Evolutionary conservation across 331 rosid species (phyloP), one percentile per base, ranked within the genome.

Genomic region (Malus hybrid): DNA sequence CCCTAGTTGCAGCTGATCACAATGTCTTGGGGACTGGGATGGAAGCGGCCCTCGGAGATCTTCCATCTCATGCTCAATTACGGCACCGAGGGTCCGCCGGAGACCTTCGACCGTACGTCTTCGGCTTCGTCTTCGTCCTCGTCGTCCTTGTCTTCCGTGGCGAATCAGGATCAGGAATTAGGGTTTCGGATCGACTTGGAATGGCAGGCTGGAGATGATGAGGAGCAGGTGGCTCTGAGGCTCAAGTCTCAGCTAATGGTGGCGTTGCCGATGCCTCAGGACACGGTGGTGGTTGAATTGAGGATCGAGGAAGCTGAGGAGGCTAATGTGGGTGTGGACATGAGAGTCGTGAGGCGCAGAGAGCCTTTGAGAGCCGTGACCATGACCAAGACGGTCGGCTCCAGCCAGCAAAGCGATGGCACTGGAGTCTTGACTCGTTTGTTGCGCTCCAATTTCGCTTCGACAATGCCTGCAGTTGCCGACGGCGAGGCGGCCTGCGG

Each of bases 241-340:
- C 96, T 93, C 76, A 97, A 91, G 87, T 91, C 98, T 70, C 97
- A 90, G 87, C 94, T 93, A 44, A 93, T 93, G 97, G 97, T 91
- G 79, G 95, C 98, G 36, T 80, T 91, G 74, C 98, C 98, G 81
- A 81, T 88, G 93, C 96, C 98, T 62, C 97, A 91, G 90, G 98
- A 93, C 73, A 83, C 88, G 62, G 98, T 93, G 60, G 89, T 78
- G 24, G 83, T 93, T 12, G 93, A 91, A 46, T 71, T 93, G 46
- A 77, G 69, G 77, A 79, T 81, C 36, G 70, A 76, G 16, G 69
- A 31, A 9, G 69, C 44, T 7, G 29, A 84, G 80, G 88, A 67
- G 74, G 62, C 71, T 20, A 82, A 66, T 80, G 83, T 83, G 59
- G 79, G 68, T 63, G 88, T 93, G 77, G 87, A 80, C 73, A 90